Evolutionary conservation across 192 early-diverging fungal species (phyloP), one percentile per base, ranked within the genome.

Genomic region (Podila minutissima): DNA sequence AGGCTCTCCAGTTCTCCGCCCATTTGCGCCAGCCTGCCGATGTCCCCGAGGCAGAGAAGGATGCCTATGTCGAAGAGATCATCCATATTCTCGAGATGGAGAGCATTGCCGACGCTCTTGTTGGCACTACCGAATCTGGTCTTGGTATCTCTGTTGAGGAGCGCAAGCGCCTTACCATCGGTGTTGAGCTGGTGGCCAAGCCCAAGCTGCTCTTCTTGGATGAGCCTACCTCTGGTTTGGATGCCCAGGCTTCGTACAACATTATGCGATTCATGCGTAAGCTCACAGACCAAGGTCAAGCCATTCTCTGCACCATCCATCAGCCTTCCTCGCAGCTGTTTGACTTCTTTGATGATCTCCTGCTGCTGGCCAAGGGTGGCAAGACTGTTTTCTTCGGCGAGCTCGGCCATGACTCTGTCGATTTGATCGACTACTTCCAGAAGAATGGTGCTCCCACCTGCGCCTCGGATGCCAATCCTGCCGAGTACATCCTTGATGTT

Each of bases 71-170:
- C 22, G 92, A 95, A 64, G 85, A 90, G 64, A 91, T 95, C 57
- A 89, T 97, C 63, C 69, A 86, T 31, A 84, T 94, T 58, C 82
- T 97, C 48, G 95, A 93, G 72, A 86, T 95, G 73, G 85, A 91
- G 57, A 84, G 87, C 26, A 91, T 96, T 74, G 82, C 90, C 17
- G 89, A 93, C 69, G 92, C 92, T 15, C 67, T 92, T 28, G 85
- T 97, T 66, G 95, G 95, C 66, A 85, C 90, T 53, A 84, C 90
- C 5, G 92, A 92, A 59, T 83, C 88, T 20, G 87, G 88, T 63
- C 82, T 92, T 73, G 95, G 95, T 74, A 94, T 97, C 58, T 93
- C 92, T 20, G 91, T 95, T 2, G 95, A 94, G 69, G 94, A 97
- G 81, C 94, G 93, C 84, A 93, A 95, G 77, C 91, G 95, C 46